A percentile compares a stretch with the other conserved stretches of the same genome.
Evolutionary conservation across 805 yeast species (phyloP).

Genomic region (Candida golubevii): DNA sequence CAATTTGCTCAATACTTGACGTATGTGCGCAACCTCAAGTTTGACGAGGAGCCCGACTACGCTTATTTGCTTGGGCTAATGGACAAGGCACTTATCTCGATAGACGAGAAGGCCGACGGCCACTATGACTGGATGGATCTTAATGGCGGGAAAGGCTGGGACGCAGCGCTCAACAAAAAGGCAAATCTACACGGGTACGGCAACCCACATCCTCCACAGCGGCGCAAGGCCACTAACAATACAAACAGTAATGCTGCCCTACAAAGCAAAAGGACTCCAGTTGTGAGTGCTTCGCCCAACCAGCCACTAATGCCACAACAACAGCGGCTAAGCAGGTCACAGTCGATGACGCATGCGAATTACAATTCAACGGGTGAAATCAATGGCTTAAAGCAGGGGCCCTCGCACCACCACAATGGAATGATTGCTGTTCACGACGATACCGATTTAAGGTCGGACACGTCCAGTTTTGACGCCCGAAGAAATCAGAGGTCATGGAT

Average conservation of each 20-base stretch:
- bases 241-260: constrained; percentile 9
- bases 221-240: constrained; percentile 15
- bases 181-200: constrained; percentile 96
- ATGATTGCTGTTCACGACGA: constrained; percentile 30
- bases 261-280: background rate
- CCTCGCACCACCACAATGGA: background rate
- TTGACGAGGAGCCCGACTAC: constrained; percentile 94
- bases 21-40: constrained; percentile 80
- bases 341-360: constrained; percentile 15
- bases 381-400: constrained; percentile 25
- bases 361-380: constrained; percentile 14
- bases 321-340: constrained; percentile 15
- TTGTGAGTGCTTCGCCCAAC: constrained; percentile 11
- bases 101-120: constrained; percentile 73
- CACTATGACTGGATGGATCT: constrained; percentile 98
- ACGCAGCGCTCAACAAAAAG: constrained; percentile 79
- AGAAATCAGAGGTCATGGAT: constrained; percentile 16
- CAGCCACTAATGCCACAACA: constrained; percentile 11
- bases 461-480: constrained; percentile 27
- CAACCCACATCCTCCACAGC: constrained; percentile 74
- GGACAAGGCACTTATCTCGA: constrained; percentile 70
- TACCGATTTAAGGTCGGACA: constrained; percentile 36
- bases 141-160: constrained; percentile 96
- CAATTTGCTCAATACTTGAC: constrained; percentile 91
- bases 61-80: constrained; percentile 76